Evolutionary conservation across 2,329 filamentous ascomycete genomes (phyloP).

Genomic region (Arthrobotrys musiformis): DNA sequence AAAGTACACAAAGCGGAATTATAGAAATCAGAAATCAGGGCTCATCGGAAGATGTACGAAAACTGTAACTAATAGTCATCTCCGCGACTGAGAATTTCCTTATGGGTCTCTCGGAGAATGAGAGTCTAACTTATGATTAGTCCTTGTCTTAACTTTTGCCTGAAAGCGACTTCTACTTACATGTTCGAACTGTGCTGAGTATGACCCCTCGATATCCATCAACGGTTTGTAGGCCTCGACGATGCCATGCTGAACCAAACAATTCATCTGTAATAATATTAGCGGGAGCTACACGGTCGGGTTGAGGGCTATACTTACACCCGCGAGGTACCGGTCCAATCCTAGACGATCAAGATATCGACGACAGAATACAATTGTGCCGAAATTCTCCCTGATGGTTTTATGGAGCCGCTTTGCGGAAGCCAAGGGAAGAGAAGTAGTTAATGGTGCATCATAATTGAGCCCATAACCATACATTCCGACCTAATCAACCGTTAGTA

Average conservation of each 20-base stretch:
- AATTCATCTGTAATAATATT: slow-evolving; percentile 66
- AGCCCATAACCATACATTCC: slow-evolving; percentile 88
- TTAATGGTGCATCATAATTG: slow-evolving; percentile 72
- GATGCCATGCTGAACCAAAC: slow-evolving; percentile 62
- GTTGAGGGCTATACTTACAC: slow-evolving; percentile 61
- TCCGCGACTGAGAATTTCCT: slow-evolving; percentile 87
- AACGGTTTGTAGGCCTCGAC: slow-evolving; percentile 88
- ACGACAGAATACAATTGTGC: slow-evolving; percentile 87
- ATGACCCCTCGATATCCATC: slow-evolving; percentile 87
- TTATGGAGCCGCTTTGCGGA: slow-evolving; percentile 87
- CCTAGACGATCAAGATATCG: slow-evolving; percentile 92
- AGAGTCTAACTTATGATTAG: slow-evolving; percentile 70
- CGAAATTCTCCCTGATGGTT: slow-evolving; percentile 95
- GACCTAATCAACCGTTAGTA: slow-evolving; percentile 64
- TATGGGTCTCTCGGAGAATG: slow-evolving; percentile 79
- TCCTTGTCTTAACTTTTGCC: neutral
- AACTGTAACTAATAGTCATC: slow-evolving; percentile 75
- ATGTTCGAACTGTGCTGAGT: slow-evolving; percentile 94
- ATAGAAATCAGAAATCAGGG: neutral
- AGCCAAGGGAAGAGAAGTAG: slow-evolving; percentile 71
- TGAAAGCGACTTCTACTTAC: slow-evolving; percentile 67
- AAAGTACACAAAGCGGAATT: too few species aligned
- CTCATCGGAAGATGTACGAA: neutral
- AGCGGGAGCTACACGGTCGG: slow-evolving; percentile 77
- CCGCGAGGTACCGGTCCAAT: slow-evolving; percentile 91